Evolutionary conservation across 495 filamentous ascomycete genomes (phyloP).

Genomic region (Glarea lozoyensis): DNA sequence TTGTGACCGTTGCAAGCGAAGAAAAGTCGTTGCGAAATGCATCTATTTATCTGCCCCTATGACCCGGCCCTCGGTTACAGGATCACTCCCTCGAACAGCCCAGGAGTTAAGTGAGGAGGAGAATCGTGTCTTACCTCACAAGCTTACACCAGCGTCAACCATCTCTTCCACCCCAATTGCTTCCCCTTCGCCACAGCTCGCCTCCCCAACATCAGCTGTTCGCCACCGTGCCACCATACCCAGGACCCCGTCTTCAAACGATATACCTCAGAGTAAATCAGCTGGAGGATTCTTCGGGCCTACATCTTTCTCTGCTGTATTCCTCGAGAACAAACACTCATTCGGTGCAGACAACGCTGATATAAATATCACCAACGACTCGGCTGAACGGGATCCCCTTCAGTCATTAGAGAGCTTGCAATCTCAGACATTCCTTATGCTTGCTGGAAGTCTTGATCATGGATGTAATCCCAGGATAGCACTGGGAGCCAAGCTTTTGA

Average conservation of each 20-base stretch:
- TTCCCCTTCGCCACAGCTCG: too few species aligned
- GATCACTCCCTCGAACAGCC: too few species aligned
- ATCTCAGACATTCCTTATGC: conserved; percentile 18
- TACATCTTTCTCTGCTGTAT: conserved; percentile 20
- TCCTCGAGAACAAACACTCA: conserved; percentile 18
- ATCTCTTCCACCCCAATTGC: too few species aligned
- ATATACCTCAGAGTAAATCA: too few species aligned
- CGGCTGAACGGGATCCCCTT: background rate
- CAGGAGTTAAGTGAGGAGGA: background rate
- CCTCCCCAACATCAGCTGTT: too few species aligned
- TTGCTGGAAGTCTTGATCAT: conserved; percentile 6
- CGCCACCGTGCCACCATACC: background rate
- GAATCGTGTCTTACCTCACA: background rate
- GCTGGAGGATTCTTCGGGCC: conserved; percentile 19
- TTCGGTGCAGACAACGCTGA: conserved; percentile 4
- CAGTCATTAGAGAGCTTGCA: conserved; percentile 13
- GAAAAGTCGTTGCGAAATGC: conserved; percentile 24
- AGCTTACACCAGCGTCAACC: background rate
- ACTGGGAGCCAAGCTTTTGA: conserved; percentile 15
- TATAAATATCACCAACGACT: conserved; percentile 12
- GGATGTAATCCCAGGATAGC: conserved; percentile 9
- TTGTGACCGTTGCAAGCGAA: conserved; percentile 32
- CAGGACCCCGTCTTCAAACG: background rate
- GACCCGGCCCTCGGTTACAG: conserved; percentile 6
- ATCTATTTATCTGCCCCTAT: conserved; percentile 19